Percentiles rank a stretch among this genome's conserved stretches.
These are phyloP conservation scores for Moringa oleifera DNA, from an alignment of 345 rosid species.

Conservation along the genomic window DNA sequence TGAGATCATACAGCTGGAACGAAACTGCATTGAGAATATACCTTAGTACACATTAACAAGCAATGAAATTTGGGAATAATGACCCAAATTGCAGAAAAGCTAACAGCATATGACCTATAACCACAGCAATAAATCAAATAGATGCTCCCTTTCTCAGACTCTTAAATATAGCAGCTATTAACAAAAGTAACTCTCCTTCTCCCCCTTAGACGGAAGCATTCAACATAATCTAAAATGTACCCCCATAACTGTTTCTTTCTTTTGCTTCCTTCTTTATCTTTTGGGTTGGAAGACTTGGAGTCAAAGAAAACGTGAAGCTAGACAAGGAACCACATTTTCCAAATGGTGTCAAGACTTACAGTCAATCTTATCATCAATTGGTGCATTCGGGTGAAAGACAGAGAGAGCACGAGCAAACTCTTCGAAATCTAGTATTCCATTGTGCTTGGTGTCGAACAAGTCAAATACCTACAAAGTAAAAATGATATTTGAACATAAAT, in stretches of 20 bases:
- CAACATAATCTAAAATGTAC: not conserved
- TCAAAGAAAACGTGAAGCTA: not conserved
- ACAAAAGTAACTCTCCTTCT: not conserved
- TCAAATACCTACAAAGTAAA: conserved; percentile 68
- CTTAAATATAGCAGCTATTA: too few relatives aligned
- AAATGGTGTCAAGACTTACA: conserved; percentile 32
- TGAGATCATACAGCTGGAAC: conserved; percentile 83
- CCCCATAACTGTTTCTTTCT: not conserved
- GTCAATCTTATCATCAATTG: conserved; percentile 75
- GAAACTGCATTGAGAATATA: conserved; percentile 55
- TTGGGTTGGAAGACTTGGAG: not conserved
- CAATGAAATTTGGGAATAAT: not conserved
- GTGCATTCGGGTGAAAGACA: conserved; percentile 87
- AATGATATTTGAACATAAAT: not conserved
- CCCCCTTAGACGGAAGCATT: not conserved
- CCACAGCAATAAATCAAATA: not conserved
- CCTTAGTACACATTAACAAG: conserved; percentile 9
- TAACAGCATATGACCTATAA: not conserved
- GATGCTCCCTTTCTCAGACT: not conserved
- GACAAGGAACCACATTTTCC: not conserved
- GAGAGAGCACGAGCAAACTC: conserved; percentile 86
- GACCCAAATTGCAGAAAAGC: too few relatives aligned
- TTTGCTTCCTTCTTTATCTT: too few relatives aligned
- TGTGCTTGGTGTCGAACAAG: conserved; percentile 79
- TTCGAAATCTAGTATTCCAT: conserved; percentile 79